Evolutionary conservation across 345 rosid species (phyloP).

Genomic region (Pistacia atlantica): DNA sequence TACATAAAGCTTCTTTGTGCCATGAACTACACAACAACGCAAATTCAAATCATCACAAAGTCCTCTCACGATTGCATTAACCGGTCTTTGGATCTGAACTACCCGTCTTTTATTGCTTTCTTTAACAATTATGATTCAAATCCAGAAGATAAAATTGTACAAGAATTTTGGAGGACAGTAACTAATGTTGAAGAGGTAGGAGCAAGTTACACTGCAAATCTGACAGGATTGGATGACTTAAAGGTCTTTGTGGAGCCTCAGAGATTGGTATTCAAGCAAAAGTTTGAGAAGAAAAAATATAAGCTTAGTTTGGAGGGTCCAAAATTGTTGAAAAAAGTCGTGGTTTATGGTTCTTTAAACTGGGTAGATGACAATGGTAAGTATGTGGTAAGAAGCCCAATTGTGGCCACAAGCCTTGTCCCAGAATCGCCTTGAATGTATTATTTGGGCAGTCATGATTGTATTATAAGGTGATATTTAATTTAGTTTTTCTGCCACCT

Average conservation of each 20-base stretch:
- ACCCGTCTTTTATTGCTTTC: conserved; percentile 58
- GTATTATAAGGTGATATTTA: not conserved
- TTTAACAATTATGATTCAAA: conserved; percentile 23
- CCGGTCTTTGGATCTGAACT: conserved; percentile 51
- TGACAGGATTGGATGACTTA: conserved; percentile 48
- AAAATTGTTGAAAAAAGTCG: conserved; percentile 32
- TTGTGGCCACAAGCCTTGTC: conserved; percentile 45
- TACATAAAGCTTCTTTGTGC: conserved; percentile 53
- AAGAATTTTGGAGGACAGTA: conserved; percentile 43
- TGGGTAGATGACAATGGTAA: conserved; percentile 61
- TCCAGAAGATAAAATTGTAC: conserved; percentile 19
- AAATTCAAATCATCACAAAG: conserved; percentile 47
- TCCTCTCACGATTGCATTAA: conserved; percentile 31
- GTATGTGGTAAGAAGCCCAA: conserved; percentile 52
- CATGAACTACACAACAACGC: conserved; percentile 39
- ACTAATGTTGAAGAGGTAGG: conserved; percentile 53
- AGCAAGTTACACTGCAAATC: conserved; percentile 40
- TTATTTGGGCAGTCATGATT: not conserved
- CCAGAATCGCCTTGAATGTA: conserved; percentile 14
- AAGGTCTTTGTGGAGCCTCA: conserved; percentile 56
- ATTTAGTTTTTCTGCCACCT: not conserved
- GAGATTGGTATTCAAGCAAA: conserved; percentile 45
- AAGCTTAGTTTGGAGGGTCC: conserved; percentile 55
- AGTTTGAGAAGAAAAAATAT: conserved; percentile 52
- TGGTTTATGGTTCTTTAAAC: conserved; percentile 47